phyloP scores from a whole-genome alignment of 2,329 filamentous ascomycete species.

The Claviceps purpurea region DNA sequence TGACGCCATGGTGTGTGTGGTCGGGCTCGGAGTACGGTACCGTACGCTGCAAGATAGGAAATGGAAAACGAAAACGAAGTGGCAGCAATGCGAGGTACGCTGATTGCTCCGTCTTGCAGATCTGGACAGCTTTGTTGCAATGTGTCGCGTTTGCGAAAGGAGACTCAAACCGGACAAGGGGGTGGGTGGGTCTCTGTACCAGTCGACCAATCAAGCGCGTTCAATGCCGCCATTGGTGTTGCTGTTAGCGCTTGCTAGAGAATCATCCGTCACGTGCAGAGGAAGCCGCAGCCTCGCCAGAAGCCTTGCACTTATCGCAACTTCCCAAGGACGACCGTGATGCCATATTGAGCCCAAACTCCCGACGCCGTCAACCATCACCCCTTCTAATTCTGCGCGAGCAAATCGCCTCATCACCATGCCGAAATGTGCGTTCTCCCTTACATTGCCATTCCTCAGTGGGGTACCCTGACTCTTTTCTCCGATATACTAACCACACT shows the following conservation, averaged over 20 bases:
- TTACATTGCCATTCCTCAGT: too few species aligned
- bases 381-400: too few species aligned
- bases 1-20: slow-evolving; percentile 29
- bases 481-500: neutral
- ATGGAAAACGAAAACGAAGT: neutral
- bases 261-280: neutral
- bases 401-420: neutral
- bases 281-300: neutral
- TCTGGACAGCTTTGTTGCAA: slow-evolving; percentile 1
- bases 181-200: neutral
- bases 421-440: slow-evolving; percentile 6
- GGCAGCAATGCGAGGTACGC: neutral
- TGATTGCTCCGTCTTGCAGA: neutral
- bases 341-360: too few species aligned
- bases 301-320: neutral
- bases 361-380: too few species aligned
- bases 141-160: slow-evolving; percentile 5
- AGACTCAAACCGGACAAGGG: neutral
- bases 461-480: too few species aligned
- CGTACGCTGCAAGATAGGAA: neutral
- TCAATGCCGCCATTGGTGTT: too few species aligned
- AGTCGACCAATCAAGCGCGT: neutral
- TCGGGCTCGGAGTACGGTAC: too few species aligned
- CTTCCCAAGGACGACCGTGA: too few species aligned
- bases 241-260: neutral